phyloP scores from a whole-genome alignment of 768 basidiomycete genomes.

The Phanerochaete sordida region DNA sequence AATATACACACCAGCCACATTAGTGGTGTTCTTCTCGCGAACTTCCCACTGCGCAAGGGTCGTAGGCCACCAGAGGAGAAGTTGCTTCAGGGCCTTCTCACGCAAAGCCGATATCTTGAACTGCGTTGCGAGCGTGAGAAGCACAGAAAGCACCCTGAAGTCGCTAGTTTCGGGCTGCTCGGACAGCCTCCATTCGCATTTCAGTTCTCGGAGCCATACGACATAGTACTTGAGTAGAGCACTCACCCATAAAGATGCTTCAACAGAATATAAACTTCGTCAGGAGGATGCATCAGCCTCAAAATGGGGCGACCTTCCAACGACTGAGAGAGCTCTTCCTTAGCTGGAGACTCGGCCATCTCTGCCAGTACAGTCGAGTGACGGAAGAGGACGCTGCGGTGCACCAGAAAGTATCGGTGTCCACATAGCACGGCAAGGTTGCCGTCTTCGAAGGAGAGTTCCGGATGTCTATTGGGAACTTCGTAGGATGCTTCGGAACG shows the following conservation, averaged over 20 bases:
- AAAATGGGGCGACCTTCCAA: constrained; percentile 61
- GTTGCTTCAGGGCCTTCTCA: constrained; percentile 48
- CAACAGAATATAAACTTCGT: constrained; percentile 57
- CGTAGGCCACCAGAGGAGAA: constrained; percentile 56
- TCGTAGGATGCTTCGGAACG: constrained; percentile 8
- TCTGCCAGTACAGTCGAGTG: constrained; percentile 54
- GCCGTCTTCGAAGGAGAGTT: constrained; percentile 63
- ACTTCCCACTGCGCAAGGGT: constrained; percentile 64
- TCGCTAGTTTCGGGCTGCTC: constrained; percentile 23
- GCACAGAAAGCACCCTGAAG: constrained; percentile 49
- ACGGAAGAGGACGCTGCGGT: constrained; percentile 59
- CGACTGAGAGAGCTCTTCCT: constrained; percentile 12
- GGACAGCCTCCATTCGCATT: constrained; percentile 7
- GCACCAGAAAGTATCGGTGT: constrained; percentile 62
- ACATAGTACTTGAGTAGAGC: not conserved
- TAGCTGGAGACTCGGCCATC: constrained; percentile 27
- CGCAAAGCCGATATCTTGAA: constrained; percentile 60
- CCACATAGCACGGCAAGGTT: constrained; percentile 63
- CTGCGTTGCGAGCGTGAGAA: constrained; percentile 61
- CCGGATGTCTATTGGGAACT: constrained; percentile 23
- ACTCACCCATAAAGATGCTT: constrained; percentile 54
- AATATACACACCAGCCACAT: constrained; percentile 46
- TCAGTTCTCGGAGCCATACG: not conserved
- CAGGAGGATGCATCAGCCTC: constrained; percentile 48
- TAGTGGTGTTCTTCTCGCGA: constrained; percentile 57